Evolutionary conservation across 2,329 filamentous ascomycete genomes (phyloP).

Genomic region (Blastomyces silverae): DNA sequence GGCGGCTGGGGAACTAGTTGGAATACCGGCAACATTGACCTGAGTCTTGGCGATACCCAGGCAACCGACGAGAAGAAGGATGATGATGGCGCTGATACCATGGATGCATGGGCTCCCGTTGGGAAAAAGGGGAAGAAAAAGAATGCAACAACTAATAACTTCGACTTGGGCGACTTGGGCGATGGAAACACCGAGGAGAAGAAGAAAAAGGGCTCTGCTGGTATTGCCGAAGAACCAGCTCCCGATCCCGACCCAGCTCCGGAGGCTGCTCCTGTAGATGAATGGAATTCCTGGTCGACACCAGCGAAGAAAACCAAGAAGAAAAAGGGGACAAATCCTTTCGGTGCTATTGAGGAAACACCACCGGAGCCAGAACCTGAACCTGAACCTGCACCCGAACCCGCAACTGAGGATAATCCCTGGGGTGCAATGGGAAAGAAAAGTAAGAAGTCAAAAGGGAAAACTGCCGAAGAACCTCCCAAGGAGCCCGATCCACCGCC

Average conservation of each 20-base stretch:
- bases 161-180: constrained; percentile 42
- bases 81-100: constrained; percentile 23
- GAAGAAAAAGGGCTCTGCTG: constrained; percentile 36
- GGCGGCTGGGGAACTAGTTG: constrained; percentile 57
- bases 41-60: constrained; percentile 31
- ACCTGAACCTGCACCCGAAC: constrained; percentile 14
- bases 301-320: constrained; percentile 40
- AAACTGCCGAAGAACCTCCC: constrained; percentile 35
- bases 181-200: constrained; percentile 41
- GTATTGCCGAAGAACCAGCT: constrained; percentile 35
- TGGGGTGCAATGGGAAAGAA: constrained; percentile 33
- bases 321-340: constrained; percentile 27
- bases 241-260: constrained; percentile 23
- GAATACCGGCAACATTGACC: constrained; percentile 46
- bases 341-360: constrained; percentile 35
- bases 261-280: constrained; percentile 15
- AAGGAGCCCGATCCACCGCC: constrained; percentile 23
- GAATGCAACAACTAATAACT: constrained; percentile 26
- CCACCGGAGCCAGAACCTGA: constrained; percentile 24
- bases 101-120: constrained; percentile 38
- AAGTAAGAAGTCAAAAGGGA: constrained; percentile 30
- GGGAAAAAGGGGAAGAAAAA: constrained; percentile 36
- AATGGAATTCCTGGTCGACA: constrained; percentile 17
- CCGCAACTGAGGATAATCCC: constrained; percentile 27
- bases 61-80: constrained; percentile 29